These are phyloP conservation scores for Physaria fendleri DNA, from an alignment of 345 rosid genomes.

Conservation along the genomic window DNA sequence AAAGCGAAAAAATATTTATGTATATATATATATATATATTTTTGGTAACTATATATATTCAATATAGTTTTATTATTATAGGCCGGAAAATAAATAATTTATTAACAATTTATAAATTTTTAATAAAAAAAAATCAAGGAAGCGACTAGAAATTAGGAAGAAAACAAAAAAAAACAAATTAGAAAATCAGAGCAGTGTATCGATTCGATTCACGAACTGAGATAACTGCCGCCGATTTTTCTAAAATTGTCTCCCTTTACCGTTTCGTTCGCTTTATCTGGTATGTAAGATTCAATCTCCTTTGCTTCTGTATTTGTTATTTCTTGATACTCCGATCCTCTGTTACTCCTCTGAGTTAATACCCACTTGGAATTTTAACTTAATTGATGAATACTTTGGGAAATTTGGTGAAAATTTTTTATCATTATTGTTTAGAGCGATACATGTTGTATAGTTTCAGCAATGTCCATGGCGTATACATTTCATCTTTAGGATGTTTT, in stretches of 20 bases:
- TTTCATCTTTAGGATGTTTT: not conserved
- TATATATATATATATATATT: no score
- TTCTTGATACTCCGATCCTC: not conserved
- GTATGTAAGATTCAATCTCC: slow-evolving; percentile 8
- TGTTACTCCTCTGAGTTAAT: not conserved
- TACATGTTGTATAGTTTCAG: not conserved
- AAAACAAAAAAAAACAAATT: no score
- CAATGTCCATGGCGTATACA: not conserved
- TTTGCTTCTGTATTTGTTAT: not conserved
- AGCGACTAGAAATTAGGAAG: no score
- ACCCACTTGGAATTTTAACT: not conserved
- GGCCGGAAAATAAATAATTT: no score
- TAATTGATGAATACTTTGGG: not conserved
- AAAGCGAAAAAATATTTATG: no score
- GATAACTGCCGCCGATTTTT: no score
- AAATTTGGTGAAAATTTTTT: not conserved
- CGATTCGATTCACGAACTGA: no score
- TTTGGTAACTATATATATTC: no score
- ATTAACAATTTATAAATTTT: no score
- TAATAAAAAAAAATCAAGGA: no score
- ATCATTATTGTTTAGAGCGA: not conserved
- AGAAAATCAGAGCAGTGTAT: no score
- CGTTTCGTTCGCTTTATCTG: not conserved
- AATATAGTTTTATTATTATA: no score
- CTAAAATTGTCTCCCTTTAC: not conserved